Evolutionary conservation across 2,329 filamentous ascomycete species (phyloP).

Genomic region (Mollisia scopiformis): DNA sequence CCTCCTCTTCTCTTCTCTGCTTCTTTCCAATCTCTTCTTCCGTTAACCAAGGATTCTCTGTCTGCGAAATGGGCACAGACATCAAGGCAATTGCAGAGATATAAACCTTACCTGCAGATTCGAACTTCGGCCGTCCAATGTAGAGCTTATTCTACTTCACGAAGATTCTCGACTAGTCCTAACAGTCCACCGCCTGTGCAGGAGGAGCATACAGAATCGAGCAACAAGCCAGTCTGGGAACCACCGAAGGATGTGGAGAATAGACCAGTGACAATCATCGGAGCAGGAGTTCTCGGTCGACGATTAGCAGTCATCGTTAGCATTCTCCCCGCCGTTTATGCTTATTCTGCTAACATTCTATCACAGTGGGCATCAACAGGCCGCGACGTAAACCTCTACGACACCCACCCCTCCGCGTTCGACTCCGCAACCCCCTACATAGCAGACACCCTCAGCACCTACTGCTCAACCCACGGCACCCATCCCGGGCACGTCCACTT

Average conservation of each 20-base stretch:
- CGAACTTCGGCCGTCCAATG: neutral
- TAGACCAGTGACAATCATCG: slow-evolving; percentile 43
- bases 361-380: slow-evolving; percentile 37
- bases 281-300: slow-evolving; percentile 46
- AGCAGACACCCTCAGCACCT: slow-evolving; percentile 35
- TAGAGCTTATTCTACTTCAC: neutral
- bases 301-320: slow-evolving; percentile 38
- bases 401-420: slow-evolving; percentile 42
- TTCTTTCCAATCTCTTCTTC: slow-evolving; percentile 11
- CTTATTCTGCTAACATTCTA: neutral
- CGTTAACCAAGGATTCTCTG: neutral
- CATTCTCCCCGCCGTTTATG: neutral
- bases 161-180: neutral
- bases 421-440: slow-evolving; percentile 44
- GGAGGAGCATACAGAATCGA: neutral
- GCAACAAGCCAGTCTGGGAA: neutral
- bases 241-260: slow-evolving; percentile 10
- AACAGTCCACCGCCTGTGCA: neutral
- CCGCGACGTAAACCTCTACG: slow-evolving; percentile 46
- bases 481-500: slow-evolving; percentile 18
- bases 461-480: slow-evolving; percentile 15
- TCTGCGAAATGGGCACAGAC: neutral
- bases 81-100: neutral
- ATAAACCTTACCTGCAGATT: neutral
- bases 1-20: slow-evolving; percentile 15